A percentile compares a stretch with the other conserved stretches of the same genome.
These are phyloP conservation scores for Fusarium nisikadoi DNA, from an alignment of 2,329 filamentous ascomycete species.

Conservation along the genomic window DNA sequence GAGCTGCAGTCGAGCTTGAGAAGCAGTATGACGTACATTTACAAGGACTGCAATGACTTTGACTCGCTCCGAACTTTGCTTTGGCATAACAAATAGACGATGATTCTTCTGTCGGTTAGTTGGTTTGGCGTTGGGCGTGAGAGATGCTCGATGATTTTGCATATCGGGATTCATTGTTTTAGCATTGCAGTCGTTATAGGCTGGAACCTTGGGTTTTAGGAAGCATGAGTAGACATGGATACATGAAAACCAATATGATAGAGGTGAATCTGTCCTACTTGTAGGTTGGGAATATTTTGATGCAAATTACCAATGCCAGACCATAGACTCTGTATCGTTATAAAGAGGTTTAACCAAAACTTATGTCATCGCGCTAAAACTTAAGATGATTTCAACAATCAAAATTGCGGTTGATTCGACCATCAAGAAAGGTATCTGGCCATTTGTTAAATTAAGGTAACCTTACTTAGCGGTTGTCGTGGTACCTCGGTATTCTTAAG, in stretches of 20 bases:
- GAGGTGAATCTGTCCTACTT: conserved; percentile 1
- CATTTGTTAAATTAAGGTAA: neutral
- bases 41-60: conserved; percentile 88
- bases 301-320: neutral
- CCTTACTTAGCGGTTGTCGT: neutral
- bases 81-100: conserved; percentile 78
- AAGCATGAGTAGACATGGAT: conserved; percentile 26
- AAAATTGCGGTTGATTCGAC: neutral
- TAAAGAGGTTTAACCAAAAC: neutral
- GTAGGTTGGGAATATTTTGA: neutral
- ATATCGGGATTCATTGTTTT: conserved; percentile 17
- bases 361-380: neutral
- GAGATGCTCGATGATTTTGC: conserved; percentile 24
- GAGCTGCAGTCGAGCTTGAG: conserved; percentile 90
- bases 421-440: neutral
- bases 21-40: conserved; percentile 98
- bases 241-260: conserved; percentile 21
- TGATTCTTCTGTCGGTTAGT: conserved; percentile 7
- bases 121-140: conserved; percentile 37
- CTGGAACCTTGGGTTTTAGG: conserved; percentile 9
- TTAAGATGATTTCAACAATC: neutral
- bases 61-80: conserved; percentile 85
- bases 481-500: neutral
- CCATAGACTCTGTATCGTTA: neutral
- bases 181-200: conserved; percentile 14